Evolutionary conservation across 768 basidiomycete species (phyloP).

Genomic region (Rhodotorula graminis): DNA sequence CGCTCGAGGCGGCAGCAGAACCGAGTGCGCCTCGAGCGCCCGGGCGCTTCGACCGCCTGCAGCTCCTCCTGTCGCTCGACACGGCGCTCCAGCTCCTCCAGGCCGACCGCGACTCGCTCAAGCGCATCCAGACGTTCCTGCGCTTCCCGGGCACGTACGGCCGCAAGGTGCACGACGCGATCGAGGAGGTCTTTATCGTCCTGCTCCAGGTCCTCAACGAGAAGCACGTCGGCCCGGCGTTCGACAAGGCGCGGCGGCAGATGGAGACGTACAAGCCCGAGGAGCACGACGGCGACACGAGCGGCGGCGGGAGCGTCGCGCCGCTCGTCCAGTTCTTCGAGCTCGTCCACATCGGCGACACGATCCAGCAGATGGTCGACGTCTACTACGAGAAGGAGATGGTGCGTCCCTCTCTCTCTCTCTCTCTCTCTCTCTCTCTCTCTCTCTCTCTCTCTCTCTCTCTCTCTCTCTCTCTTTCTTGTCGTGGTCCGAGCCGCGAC

Average conservation of each 20-base stretch:
- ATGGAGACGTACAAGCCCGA: constrained; percentile 87
- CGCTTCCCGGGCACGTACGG: constrained; percentile 84
- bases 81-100: constrained; percentile 87
- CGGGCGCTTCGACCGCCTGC: constrained; percentile 50
- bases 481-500: no score
- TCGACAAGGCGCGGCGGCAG: constrained; percentile 74
- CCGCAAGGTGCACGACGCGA: constrained; percentile 78
- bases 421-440: no score
- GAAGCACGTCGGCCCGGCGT: constrained; percentile 74
- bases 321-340: constrained; percentile 96
- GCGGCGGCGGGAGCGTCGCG: constrained; percentile 56
- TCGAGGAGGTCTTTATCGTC: constrained; percentile 87
- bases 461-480: no score
- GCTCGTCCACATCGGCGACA: constrained; percentile 92
- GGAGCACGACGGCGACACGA: constrained; percentile 63
- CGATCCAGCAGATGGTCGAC: constrained; percentile 93
- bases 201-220: constrained; percentile 72
- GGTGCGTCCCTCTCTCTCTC: constrained; percentile 51
- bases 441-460: background rate
- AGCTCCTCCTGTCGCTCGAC: constrained; percentile 85
- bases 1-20: background rate
- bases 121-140: constrained; percentile 84
- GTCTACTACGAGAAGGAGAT: constrained; percentile 97
- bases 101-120: constrained; percentile 80
- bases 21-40: background rate